Base-by-base conservation (phyloP, 495 filamentous ascomycete species). In the Aspergillus kassunensis region DNA sequence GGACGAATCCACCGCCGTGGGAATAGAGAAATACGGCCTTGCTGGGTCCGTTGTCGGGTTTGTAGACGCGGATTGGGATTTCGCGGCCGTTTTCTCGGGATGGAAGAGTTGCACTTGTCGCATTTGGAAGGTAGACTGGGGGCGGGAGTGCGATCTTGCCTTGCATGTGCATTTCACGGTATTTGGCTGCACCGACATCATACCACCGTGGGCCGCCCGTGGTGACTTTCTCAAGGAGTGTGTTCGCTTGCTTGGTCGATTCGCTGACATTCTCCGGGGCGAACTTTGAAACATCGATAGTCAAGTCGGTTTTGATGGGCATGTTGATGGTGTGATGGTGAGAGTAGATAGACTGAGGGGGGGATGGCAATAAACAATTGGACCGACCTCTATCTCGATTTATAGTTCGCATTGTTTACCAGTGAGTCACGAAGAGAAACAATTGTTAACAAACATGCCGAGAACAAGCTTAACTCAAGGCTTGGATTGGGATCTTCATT, bases 1-100 rank as follows among this genome's bases (percentile, higher is more conserved):
- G 52, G 2, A 69, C 73, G 64, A 68, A 78, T 7, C 80, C 79
- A 21, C 79, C 78, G 24, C 80, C 80, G 59, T 81, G 80, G 55
- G 79, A n/a, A 18, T 52, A 40, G 1, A 52, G 52, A 44, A 76
- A 68, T 9, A 78, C 59, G 10, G 74, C 79, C 42, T 72, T 73
- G 6, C 65, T 60, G 23, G 66, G 49, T 13, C 69, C 69, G 43
- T 66, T 66, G 13, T 65, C 61, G 11, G 78, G 77, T 48, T 61
- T 68, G 49, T 80, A 68, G 6, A 80, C 46, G 20, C 79, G 71
- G 35, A 71, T 77, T 8, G 74, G 69, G 16, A 82, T 79, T 15
- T 64, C 44, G 43, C 77, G 65, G 4, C 68, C 70, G 3, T 63
- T 12, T 10, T 82, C 75, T 6, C 79, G 64, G 1, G 78, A 81